These are phyloP conservation scores for Penicillium hordei DNA, from an alignment of 2,329 filamentous ascomycete species.

Conservation along the genomic window DNA sequence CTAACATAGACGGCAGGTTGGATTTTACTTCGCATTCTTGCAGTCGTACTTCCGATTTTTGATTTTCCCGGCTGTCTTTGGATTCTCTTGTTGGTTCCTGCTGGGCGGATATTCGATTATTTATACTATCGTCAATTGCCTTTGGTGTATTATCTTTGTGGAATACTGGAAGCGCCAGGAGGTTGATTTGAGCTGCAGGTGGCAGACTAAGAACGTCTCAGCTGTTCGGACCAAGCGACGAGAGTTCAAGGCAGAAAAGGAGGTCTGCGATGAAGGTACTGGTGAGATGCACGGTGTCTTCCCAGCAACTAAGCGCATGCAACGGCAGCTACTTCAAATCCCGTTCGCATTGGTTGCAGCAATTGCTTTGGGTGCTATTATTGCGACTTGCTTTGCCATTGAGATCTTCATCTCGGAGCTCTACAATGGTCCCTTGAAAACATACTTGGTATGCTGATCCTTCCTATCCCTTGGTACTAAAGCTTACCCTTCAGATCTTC, in stretches of 20 bases:
- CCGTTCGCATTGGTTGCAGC: conserved; percentile 82
- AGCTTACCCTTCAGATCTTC: conserved; percentile 62
- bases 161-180: conserved; percentile 98
- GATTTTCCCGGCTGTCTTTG: conserved; percentile 76
- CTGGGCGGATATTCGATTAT: conserved; percentile 80
- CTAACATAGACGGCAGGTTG: conserved; percentile 56
- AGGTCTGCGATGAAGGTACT: conserved; percentile 75
- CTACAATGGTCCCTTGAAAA: conserved; percentile 86
- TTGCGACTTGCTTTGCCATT: conserved; percentile 85
- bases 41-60: conserved; percentile 92
- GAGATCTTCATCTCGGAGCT: conserved; percentile 97
- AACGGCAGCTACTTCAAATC: conserved; percentile 78
- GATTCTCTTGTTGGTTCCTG: conserved; percentile 75
- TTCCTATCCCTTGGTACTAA: conserved; percentile 2
- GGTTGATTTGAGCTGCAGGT: conserved; percentile 80
- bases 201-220: conserved; percentile 86
- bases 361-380: conserved; percentile 75
- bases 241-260: conserved; percentile 77
- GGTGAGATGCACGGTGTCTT: conserved; percentile 78
- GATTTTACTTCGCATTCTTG: conserved; percentile 94
- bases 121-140: conserved; percentile 74
- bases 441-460: conserved; percentile 65
- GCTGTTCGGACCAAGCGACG: conserved; percentile 74
- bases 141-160: conserved; percentile 88
- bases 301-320: conserved; percentile 72